These are phyloP conservation scores for Trichoderma sp. DNA, from an alignment of 2,329 filamentous ascomycete genomes.

Conservation along the genomic window DNA sequence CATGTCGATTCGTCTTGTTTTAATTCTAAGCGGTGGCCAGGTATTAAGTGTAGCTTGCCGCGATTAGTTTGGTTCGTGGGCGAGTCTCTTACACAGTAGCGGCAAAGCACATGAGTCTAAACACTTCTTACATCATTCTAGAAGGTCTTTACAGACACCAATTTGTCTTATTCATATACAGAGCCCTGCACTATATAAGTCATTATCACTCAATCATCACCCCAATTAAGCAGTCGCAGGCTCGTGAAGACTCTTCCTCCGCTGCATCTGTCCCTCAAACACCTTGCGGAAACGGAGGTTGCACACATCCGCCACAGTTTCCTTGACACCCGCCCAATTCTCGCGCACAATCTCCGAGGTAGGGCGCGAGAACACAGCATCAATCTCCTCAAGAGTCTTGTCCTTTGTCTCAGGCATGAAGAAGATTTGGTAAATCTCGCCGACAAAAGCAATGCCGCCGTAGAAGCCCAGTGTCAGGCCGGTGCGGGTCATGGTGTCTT, in stretches of 20 bases:
- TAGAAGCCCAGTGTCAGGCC: conserved; percentile 72
- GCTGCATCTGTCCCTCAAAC: conserved; percentile 27
- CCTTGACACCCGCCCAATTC: conserved; percentile 48
- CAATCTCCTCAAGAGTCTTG: conserved; percentile 69
- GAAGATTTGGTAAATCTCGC: conserved; percentile 70
- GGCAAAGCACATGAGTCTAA: neutral
- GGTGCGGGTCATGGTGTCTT: conserved; percentile 64
- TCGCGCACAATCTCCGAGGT: conserved; percentile 63
- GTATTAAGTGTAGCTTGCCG: neutral
- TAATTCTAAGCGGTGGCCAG: neutral
- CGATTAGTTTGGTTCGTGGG: neutral
- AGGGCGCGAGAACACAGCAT: conserved; percentile 64
- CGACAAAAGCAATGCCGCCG: conserved; percentile 69
- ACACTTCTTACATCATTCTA: neutral
- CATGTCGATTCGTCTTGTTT: neutral
- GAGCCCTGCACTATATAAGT: neutral
- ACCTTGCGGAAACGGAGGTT: conserved; percentile 29
- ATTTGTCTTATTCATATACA: neutral
- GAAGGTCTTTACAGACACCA: neutral
- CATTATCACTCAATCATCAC: neutral
- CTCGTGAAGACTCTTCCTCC: conserved; percentile 22
- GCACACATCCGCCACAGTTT: conserved; percentile 32
- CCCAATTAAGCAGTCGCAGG: conserved; percentile 13
- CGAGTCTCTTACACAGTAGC: neutral
- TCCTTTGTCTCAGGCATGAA: conserved; percentile 79